Evolutionary conservation across 2,329 filamentous ascomycete species (phyloP).

Genomic region (Exophiala alcalophila): DNA sequence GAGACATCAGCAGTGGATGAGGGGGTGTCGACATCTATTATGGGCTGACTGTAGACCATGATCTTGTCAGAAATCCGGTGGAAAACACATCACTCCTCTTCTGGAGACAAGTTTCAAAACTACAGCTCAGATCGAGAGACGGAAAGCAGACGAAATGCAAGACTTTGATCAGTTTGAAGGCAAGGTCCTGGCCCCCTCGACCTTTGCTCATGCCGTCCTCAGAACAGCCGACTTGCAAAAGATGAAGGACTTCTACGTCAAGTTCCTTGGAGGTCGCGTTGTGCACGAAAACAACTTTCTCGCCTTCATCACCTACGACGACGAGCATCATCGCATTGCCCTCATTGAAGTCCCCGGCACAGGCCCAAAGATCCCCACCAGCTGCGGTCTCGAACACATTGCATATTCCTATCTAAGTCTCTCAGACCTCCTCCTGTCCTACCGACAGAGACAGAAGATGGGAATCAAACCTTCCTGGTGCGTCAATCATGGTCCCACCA

Average conservation of each 20-base stretch:
- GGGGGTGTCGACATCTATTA: no score
- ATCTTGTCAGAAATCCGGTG: no score
- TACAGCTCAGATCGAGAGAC: no score
- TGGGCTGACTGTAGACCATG: no score
- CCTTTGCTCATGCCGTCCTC: slow-evolving; percentile 4
- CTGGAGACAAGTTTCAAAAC: no score
- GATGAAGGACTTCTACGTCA: slow-evolving; percentile 3
- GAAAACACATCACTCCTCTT: no score
- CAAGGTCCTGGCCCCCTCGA: no score
- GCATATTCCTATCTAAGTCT: slow-evolving; percentile 9
- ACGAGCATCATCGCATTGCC: slow-evolving; percentile 17
- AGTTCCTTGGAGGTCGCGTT: slow-evolving; percentile 12
- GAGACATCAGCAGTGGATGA: no score
- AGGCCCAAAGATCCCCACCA: slow-evolving; percentile 6
- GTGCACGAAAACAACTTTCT: slow-evolving; percentile 4
- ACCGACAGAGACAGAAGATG: slow-evolving; percentile 13
- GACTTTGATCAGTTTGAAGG: no score
- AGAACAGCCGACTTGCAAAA: slow-evolving; percentile 2
- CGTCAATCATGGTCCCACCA: slow-evolving; percentile 50
- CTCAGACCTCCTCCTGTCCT: slow-evolving; percentile 9
- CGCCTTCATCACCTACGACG: slow-evolving; percentile 17
- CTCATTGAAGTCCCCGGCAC: slow-evolving; percentile 8
- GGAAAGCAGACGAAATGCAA: no score
- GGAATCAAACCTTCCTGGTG: slow-evolving; percentile 34
- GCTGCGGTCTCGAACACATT: slow-evolving; percentile 10